Evolutionary conservation across 768 basidiomycete genomes (phyloP), one percentile per base, ranked within the genome.

Genomic region (Strobilomyces confusus): DNA sequence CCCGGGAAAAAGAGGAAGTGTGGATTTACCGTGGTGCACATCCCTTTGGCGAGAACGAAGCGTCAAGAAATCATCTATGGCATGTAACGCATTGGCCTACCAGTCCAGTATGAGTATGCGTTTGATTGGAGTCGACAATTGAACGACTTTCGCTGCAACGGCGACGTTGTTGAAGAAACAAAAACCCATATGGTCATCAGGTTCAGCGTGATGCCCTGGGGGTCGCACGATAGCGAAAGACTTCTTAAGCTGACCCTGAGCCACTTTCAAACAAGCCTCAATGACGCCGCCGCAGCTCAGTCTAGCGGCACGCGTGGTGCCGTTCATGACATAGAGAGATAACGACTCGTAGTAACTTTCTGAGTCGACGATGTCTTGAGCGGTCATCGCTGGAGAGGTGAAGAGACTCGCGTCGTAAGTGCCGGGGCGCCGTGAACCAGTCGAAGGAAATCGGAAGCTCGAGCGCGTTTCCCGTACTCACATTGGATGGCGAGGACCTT

Each of bases 131-230:
- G 89, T 87, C 50, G 77, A 61, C 57, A 87, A 73, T 66, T 91
- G 86, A 19, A 89, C 83, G 23, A 93, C 89, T 63, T 83, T 82
- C 19, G 92, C 81, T 1, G 95, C 95, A 15, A 99, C 89, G 1
- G 97, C 88, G 32, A 95, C 94, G 65, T 99, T 99, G 70, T 99
- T 99, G 75, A 94, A 97, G 75, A 99, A 97, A 71, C 97, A 98
- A 69, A 99, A 99, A 1, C 97, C 97, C 95, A 98, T 98, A 58
- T 92, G 90, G 66, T 95, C 89, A 58, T 97, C 92, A 5, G 97
- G 97, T 67, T 99, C 97, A 7, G 97, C 95, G 64, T 99, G 97
- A 67, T 99, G 97, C 0, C 97, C 97, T 0, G 97, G 97, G 13
- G 97, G 97, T 49, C 97, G 82, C 33, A 98, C 95, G 56, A 98